Conservation (phyloP, 768 basidiomycete species). For the Russula emetica region DNA sequence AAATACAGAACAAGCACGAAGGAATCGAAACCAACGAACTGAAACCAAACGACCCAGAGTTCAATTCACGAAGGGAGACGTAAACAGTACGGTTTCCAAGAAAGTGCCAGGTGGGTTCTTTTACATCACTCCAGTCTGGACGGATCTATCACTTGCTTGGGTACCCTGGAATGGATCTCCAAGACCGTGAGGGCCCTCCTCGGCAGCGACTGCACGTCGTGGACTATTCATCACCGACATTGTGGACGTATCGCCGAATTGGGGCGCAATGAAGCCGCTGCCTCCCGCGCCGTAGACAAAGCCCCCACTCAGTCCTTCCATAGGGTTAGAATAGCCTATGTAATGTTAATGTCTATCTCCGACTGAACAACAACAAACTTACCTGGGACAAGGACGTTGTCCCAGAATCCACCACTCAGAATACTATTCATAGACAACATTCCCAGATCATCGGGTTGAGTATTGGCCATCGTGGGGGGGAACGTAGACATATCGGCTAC, state of each 20-base stretch:
- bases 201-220: conserved; percentile 27
- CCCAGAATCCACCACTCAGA: conserved; percentile 78
- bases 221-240: conserved; percentile 54
- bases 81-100: conserved; percentile 1
- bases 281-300: conserved; percentile 84
- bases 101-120: background rate
- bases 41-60: background rate
- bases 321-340: conserved; percentile 69
- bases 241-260: conserved; percentile 54
- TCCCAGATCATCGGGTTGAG: conserved; percentile 41
- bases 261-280: conserved; percentile 77
- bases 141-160: conserved; percentile 13
- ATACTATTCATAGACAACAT: conserved; percentile 80
- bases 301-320: conserved; percentile 81
- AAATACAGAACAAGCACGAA: conserved; percentile 7
- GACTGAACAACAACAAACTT: conserved; percentile 32
- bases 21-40: background rate
- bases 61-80: background rate
- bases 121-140: conserved; percentile 13
- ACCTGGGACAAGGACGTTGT: conserved; percentile 84
- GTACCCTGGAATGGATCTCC: conserved; percentile 17
- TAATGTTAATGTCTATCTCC: conserved; percentile 12
- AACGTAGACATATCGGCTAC: conserved; percentile 78
- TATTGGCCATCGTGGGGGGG: conserved; percentile 79
- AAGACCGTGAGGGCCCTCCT: conserved; percentile 31